phyloP scores from a whole-genome alignment of 306 rosid species.

The Gleditsia sinensis region DNA sequence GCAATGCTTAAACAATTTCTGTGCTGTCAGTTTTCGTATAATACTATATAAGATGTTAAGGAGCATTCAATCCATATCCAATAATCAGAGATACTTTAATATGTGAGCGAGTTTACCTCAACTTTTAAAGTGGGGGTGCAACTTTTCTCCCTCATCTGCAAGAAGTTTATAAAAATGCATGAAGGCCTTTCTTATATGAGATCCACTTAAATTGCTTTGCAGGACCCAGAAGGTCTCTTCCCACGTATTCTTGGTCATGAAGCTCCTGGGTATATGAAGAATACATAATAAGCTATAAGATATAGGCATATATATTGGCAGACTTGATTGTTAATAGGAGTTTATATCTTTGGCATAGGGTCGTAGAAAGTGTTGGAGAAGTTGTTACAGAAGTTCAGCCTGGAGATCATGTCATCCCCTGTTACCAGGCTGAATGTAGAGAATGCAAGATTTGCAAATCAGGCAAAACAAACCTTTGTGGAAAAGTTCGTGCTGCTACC shows the following conservation, averaged over 20 bases:
- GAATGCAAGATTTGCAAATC: conserved; percentile 98
- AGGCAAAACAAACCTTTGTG: conserved; percentile 95
- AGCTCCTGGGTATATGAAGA: conserved; percentile 67
- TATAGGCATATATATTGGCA: neutral
- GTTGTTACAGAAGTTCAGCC: conserved; percentile 83
- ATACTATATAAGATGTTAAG: neutral
- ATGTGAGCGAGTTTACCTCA: neutral
- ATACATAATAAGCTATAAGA: neutral
- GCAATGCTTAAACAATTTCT: neutral
- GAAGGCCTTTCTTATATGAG: neutral
- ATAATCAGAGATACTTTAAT: neutral
- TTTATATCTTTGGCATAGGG: conserved; percentile 44
- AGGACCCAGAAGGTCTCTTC: conserved; percentile 88
- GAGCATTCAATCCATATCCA: neutral
- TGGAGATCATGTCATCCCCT: conserved; percentile 93
- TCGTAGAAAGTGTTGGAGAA: conserved; percentile 96
- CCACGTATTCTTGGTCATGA: conserved; percentile 96
- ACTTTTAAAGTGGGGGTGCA: neutral
- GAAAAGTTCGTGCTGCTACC: conserved; percentile 89
- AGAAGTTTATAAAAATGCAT: neutral
- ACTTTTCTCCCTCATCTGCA: neutral
- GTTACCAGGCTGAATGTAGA: conserved; percentile 93
- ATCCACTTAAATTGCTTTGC: conserved; percentile 1
- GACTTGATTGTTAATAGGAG: neutral
- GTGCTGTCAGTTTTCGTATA: neutral